Evolutionary conservation across 2,329 filamentous ascomycete species (phyloP).

Genomic region (Tolypocladium amazonense): DNA sequence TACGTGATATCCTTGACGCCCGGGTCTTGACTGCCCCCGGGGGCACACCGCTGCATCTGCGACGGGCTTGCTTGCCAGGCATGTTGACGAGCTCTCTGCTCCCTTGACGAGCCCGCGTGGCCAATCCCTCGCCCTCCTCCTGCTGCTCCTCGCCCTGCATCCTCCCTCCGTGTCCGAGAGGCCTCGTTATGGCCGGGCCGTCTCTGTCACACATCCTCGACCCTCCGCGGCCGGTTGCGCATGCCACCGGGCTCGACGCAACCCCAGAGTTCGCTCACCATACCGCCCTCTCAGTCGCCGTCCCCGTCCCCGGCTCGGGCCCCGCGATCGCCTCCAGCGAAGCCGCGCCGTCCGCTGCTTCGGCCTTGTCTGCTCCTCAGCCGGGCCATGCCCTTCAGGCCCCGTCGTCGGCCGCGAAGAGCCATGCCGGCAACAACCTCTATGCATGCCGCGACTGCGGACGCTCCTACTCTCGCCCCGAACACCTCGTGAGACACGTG

Average conservation of each 20-base stretch:
- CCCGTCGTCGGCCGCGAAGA: constrained; percentile 1
- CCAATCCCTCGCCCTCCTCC: background rate
- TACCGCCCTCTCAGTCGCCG: background rate
- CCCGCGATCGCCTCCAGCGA: background rate
- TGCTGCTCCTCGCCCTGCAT: background rate
- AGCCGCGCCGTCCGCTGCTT: background rate
- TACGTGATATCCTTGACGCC: background rate
- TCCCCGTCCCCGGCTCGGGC: background rate
- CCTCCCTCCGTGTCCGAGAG: constrained; percentile 2
- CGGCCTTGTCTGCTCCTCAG: background rate
- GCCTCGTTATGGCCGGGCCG: constrained; percentile 17
- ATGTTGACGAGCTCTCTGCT: background rate
- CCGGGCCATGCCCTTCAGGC: background rate
- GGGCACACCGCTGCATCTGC: background rate
- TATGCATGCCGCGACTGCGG: constrained; percentile 43
- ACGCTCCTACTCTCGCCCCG: constrained; percentile 39
- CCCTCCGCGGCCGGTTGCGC: constrained; percentile 13
- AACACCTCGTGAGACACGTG: constrained; percentile 42
- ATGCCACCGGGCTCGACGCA: constrained; percentile 1
- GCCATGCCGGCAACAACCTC: constrained; percentile 20
- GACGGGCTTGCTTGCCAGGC: background rate
- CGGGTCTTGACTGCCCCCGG: background rate
- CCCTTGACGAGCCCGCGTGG: background rate
- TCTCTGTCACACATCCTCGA: constrained; percentile 21
- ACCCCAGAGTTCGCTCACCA: background rate